Conservation (phyloP, 1,139 yeast genomes). For the Saccharomyces hybrid region DNA sequence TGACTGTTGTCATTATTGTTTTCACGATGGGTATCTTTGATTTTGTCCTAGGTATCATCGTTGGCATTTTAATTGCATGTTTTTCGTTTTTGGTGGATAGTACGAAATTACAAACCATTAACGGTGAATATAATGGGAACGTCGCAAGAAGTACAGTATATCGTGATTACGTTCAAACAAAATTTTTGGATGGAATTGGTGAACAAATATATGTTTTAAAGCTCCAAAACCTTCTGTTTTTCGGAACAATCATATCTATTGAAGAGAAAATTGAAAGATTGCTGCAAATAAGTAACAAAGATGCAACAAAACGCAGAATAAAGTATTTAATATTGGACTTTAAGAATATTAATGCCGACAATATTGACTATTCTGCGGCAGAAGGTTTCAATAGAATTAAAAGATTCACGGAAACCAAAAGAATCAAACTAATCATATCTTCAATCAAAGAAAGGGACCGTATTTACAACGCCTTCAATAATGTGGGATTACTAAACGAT, state of each 20-base stretch:
- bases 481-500: constrained; percentile 61
- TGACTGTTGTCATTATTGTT: constrained; percentile 76
- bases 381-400: constrained; percentile 89
- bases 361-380: constrained; percentile 90
- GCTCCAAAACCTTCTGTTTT: constrained; percentile 79
- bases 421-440: constrained; percentile 66
- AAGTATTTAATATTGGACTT: constrained; percentile 78
- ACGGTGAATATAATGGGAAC: constrained; percentile 76
- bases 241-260: constrained; percentile 90
- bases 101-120: constrained; percentile 73
- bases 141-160: constrained; percentile 89
- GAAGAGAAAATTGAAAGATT: constrained; percentile 65
- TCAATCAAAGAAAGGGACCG: constrained; percentile 63
- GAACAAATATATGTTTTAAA: constrained; percentile 84
- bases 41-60: constrained; percentile 85
- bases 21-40: constrained; percentile 93
- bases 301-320: constrained; percentile 35
- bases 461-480: constrained; percentile 55
- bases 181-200: constrained; percentile 77
- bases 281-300: constrained; percentile 47
- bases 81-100: constrained; percentile 87
- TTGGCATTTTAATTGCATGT: constrained; percentile 86
- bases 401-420: constrained; percentile 62
- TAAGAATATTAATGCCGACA: constrained; percentile 58
- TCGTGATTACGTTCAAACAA: constrained; percentile 85